Evolutionary conservation across 1,284 basidiomycete species (phyloP), one percentile per base, ranked within the genome.

Genomic region (Mycosarcoma mackinlayi): DNA sequence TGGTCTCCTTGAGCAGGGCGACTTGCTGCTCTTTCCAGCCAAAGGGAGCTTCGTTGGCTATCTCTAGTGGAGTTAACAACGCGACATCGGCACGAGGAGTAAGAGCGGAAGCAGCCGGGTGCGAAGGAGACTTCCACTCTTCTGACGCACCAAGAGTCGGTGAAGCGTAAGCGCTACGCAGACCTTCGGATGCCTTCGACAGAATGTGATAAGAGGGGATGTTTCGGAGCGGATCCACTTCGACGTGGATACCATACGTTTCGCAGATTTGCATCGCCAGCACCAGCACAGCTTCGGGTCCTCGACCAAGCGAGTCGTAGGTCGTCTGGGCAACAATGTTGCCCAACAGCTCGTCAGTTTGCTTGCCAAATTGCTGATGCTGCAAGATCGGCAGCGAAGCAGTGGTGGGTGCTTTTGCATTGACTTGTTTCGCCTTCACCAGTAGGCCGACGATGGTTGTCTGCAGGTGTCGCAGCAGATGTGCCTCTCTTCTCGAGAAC

Each of bases 1-100:
- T 90, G 0, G 93, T 92, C 79, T 98, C 94, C 44, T 93, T 88
- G 33, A 98, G 86, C 28, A 95, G 88, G 28, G 92, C 92, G 28
- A 95, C 87, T 84, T 97, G 94, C 44, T 98, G 86, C 78, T 94
- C 92, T 1, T 92, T 90, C 95, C 94, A 98, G 1, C 94, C 94
- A 79, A 90, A 93, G 3, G 63, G 33, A 7, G 75, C 51, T 42
- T 77, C 76, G 25, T 56, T 44, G 8, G 61, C 57, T n/a, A 73
- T 37, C 27, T 73, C 69, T 11, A 67, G 56, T 27, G 58, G 62
- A 19, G 57, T 71, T 30, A 62, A 5, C 10, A 62, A 30, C 13
- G 62, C 44, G 1, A 40, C 47, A n/a, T 48, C 42, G 19, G 35
- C 37, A 21, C 35, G 25, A 14, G 44, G 41, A 14, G 39, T 31